Percentiles rank a stretch among this genome's conserved stretches.
These are phyloP conservation scores for Eucalyptus marginata DNA, from an alignment of 345 rosid genomes.

Conservation along the genomic window DNA sequence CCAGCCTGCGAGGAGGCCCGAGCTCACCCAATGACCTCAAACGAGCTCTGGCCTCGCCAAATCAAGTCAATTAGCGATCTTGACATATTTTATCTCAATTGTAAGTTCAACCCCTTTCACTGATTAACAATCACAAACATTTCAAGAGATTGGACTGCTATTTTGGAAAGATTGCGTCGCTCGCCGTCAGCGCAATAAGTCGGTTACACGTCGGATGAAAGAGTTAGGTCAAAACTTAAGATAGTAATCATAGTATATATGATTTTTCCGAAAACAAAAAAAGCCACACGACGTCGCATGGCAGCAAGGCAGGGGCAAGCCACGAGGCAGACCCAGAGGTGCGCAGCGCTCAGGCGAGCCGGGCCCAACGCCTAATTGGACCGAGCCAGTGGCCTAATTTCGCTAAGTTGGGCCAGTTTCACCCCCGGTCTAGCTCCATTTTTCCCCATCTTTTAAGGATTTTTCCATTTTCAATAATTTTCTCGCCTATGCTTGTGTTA, in stretches of 20 bases:
- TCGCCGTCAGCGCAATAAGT: neutral
- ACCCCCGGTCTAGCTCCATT: neutral
- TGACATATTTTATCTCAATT: too few relatives aligned
- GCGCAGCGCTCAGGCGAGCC: neutral
- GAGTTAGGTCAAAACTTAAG: neutral
- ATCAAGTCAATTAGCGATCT: too few relatives aligned
- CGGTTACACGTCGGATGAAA: neutral
- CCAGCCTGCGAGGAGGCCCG: rapidly evolving
- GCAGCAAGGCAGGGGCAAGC: neutral
- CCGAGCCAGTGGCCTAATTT: neutral
- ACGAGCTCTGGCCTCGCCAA: too few relatives aligned
- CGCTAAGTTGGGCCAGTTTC: neutral
- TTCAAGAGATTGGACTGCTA: neutral
- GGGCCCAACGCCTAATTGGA: neutral
- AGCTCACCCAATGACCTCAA: rapidly evolving
- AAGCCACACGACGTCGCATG: neutral
- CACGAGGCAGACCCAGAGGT: neutral
- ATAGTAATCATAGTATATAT: too few relatives aligned
- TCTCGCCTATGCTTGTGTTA: neutral
- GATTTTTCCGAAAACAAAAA: too few relatives aligned
- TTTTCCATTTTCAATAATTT: too few relatives aligned
- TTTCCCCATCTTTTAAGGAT: neutral
- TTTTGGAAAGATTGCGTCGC: too few relatives aligned
- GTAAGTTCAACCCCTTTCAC: neutral
- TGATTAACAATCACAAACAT: neutral